A percentile compares a stretch with the other conserved stretches of the same genome.
phyloP scores from a whole-genome alignment of 2,329 filamentous ascomycete species.

The Diatrype stigma region DNA sequence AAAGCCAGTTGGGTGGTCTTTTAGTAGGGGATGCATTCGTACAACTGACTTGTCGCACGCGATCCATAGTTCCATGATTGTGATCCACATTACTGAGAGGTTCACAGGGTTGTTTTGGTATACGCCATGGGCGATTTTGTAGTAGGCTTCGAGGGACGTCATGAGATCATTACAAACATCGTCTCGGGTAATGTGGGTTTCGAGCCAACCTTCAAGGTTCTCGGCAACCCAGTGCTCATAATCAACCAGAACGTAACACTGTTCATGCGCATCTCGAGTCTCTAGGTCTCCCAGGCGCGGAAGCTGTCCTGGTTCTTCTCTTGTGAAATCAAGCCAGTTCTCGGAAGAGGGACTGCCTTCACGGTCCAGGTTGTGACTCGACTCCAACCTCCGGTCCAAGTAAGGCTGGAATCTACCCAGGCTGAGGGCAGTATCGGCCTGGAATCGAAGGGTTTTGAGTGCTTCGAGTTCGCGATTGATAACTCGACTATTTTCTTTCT shows the following conservation, averaged over 20 bases:
- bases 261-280: not conserved
- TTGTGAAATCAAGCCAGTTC: not conserved
- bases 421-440: not conserved
- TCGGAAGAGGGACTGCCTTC: not conserved
- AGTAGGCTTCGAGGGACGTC: conserved; percentile 29
- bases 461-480: not conserved
- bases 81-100: conserved; percentile 52
- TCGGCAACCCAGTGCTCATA: conserved; percentile 1
- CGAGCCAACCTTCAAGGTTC: not conserved
- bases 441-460: not conserved
- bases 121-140: conserved; percentile 10
- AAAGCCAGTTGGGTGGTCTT: not conserved
- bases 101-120: conserved; percentile 42
- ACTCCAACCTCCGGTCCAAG: not conserved
- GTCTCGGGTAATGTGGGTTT: not conserved
- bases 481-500: not conserved
- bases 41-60: conserved; percentile 42
- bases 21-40: not conserved
- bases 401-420: not conserved
- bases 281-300: not conserved
- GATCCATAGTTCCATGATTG: conserved; percentile 54
- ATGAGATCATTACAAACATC: not conserved
- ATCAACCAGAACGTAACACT: not conserved
- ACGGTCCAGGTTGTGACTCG: not conserved
- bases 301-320: not conserved